These are phyloP conservation scores for Carex kokanica DNA, from an alignment of 176 grass and related monocot species.

Conservation along the genomic window DNA sequence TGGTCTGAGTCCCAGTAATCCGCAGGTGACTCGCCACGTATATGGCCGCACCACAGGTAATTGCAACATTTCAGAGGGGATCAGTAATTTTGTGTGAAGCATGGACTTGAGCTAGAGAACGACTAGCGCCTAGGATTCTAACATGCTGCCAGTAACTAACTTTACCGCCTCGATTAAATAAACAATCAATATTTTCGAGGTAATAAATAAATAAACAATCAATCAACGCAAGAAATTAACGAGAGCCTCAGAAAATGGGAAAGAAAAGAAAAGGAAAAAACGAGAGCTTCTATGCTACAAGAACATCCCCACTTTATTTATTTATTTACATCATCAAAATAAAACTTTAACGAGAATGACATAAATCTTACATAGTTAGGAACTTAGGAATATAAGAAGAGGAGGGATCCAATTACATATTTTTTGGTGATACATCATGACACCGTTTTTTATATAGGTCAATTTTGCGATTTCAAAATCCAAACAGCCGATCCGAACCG, in stretches of 20 bases:
- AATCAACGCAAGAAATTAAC: neutral
- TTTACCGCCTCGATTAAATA: conserved; percentile 3
- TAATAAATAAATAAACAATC: neutral
- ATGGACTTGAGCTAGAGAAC: neutral
- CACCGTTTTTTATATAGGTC: no score
- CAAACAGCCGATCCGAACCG: no score
- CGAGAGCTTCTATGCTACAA: neutral
- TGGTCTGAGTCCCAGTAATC: no score
- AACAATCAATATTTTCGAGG: neutral
- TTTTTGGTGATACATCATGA: no score
- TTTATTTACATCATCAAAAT: neutral
- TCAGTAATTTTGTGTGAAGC: neutral
- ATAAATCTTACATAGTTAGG: neutral
- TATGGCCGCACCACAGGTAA: neutral
- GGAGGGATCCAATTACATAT: no score
- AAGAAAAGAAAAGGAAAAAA: neutral
- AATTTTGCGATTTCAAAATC: no score
- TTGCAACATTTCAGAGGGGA: neutral
- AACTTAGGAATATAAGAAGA: no score
- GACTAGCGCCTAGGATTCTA: conserved; percentile 6
- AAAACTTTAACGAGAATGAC: neutral
- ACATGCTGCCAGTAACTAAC: neutral
- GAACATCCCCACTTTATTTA: neutral
- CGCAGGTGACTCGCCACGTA: neutral
- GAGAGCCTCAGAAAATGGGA: neutral